Evolutionary conservation across 2,329 filamentous ascomycete genomes (phyloP), one percentile per base, ranked within the genome.

Genomic region (Meredithiella fracta): DNA sequence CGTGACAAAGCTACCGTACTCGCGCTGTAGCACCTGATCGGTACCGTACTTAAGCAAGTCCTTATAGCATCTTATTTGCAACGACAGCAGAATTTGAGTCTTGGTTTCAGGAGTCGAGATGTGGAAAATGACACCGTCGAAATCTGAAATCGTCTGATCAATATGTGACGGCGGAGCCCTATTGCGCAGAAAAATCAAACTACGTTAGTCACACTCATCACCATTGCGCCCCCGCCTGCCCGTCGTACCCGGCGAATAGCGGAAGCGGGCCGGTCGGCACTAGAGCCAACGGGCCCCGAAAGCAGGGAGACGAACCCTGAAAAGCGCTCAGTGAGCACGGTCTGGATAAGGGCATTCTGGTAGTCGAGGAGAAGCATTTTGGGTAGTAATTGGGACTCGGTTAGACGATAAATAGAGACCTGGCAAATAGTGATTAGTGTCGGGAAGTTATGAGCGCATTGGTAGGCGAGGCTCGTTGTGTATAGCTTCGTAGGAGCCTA

Each of bases 111-210:
- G 92, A 1, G 92, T 98, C 38, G 91, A 97, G 66, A 98, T 90
- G 71, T 98, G 92, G 72, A 97, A 99, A 63, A 86, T 94, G 64
- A 97, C 92, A 67, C 91, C 91, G 72, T 98, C 94, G 67, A 99
- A 99, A 72, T 99, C 92, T 67, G 91, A 97, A 60, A 96, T 88
- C 61, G 94, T 88, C 74, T 99, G 92, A 72, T 98, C 94, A 69
- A 99, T 95, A 63, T 86, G 88, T 59, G 81, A 79, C 58, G 89
- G 88, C 63, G 87, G 73, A 68, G 85, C 85, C 68, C 66, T 67
- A 69, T 69, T 34, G 11, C 11, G 11, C 11, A n/a, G 29, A 34
- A 34, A 11, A 34, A 34, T 34, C 5, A 34, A 34, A 37, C 23
- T 42, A 31, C 37, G 42, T n/a, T 25, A 23, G 15, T 7, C 20